A percentile compares a stretch with the other conserved stretches of the same genome.
Conservation (phyloP, 148 eudicot genomes). For the Spergularia marina region DNA sequence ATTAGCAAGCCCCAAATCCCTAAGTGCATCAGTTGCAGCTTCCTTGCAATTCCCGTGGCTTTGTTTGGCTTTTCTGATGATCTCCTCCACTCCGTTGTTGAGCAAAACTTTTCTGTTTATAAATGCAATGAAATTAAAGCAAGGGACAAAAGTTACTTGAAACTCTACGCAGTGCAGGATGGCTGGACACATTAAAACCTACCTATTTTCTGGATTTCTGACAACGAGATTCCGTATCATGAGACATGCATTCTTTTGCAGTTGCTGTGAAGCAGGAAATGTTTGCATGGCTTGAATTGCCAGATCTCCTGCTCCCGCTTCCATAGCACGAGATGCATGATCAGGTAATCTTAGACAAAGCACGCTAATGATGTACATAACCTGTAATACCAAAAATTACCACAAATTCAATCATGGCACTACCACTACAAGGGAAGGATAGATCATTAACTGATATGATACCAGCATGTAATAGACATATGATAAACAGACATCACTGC, state of each 20-base stretch:
- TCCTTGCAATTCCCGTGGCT: slow-evolving; percentile 67
- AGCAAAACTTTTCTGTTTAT: slow-evolving; percentile 66
- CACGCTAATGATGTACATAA: slow-evolving; percentile 66
- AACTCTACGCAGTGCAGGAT: background rate
- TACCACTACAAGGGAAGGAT: background rate
- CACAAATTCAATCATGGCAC: background rate
- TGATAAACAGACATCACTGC: background rate
- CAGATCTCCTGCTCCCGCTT: slow-evolving; percentile 98
- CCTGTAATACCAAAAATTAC: slow-evolving; percentile 36
- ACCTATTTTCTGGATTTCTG: slow-evolving; percentile 91
- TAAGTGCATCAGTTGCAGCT: slow-evolving; percentile 87
- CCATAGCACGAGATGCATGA: slow-evolving; percentile 76
- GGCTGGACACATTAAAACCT: background rate
- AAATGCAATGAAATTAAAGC: background rate
- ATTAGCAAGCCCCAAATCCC: slow-evolving; percentile 86
- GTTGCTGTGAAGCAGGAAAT: slow-evolving; percentile 61
- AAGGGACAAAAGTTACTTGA: background rate
- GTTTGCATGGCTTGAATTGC: slow-evolving; percentile 85
- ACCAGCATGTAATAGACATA: no score
- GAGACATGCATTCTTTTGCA: slow-evolving; percentile 76
- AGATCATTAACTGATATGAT: background rate
- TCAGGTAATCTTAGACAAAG: slow-evolving; percentile 85
- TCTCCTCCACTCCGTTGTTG: slow-evolving; percentile 64
- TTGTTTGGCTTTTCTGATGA: slow-evolving; percentile 73
- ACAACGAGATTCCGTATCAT: slow-evolving; percentile 94